A percentile compares a stretch with the other conserved stretches of the same genome.
Conservation (phyloP, 352 stramenopile genomes). For the Phytophthora parvispora region DNA sequence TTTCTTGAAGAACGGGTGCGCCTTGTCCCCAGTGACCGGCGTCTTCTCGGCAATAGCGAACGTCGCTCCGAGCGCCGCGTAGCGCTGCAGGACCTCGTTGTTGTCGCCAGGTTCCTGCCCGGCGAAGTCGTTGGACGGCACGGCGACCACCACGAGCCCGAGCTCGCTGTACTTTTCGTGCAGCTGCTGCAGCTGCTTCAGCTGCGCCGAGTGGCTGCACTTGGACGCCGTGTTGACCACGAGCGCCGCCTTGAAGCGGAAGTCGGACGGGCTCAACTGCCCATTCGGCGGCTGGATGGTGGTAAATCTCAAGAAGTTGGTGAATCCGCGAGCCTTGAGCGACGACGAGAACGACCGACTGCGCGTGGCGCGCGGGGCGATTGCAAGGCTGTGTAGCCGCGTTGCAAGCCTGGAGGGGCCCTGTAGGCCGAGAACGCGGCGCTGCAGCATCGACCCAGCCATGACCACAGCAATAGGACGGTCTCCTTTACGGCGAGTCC, state of each 20-base stretch:
- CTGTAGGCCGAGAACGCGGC: slow-evolving; percentile 9
- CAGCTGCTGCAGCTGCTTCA: slow-evolving; percentile 63
- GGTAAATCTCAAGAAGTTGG: slow-evolving; percentile 50
- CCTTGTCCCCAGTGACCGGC: slow-evolving; percentile 50
- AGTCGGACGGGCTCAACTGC: slow-evolving; percentile 41
- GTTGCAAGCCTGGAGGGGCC: background rate
- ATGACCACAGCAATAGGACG: slow-evolving; percentile 8
- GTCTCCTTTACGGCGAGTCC: background rate
- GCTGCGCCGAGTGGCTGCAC: slow-evolving; percentile 57
- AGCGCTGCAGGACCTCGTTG: slow-evolving; percentile 56
- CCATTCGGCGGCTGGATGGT: slow-evolving; percentile 44
- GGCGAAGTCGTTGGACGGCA: slow-evolving; percentile 81
- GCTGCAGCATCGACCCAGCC: slow-evolving; percentile 12
- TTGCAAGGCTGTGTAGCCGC: background rate
- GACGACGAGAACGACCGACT: slow-evolving; percentile 15
- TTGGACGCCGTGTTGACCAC: slow-evolving; percentile 83
- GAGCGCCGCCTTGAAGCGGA: slow-evolving; percentile 58
- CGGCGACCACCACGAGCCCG: slow-evolving; percentile 66
- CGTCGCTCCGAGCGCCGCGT: slow-evolving; percentile 54
- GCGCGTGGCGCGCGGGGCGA: background rate
- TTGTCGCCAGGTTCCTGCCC: slow-evolving; percentile 54
- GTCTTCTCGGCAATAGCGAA: slow-evolving; percentile 70
- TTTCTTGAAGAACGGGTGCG: slow-evolving; percentile 73
- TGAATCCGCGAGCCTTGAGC: slow-evolving; percentile 42
- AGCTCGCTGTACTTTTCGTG: slow-evolving; percentile 52